Evolutionary conservation across 805 yeast species (phyloP), one percentile per base, ranked within the genome.

Genomic region (Kuraishia cidri): DNA sequence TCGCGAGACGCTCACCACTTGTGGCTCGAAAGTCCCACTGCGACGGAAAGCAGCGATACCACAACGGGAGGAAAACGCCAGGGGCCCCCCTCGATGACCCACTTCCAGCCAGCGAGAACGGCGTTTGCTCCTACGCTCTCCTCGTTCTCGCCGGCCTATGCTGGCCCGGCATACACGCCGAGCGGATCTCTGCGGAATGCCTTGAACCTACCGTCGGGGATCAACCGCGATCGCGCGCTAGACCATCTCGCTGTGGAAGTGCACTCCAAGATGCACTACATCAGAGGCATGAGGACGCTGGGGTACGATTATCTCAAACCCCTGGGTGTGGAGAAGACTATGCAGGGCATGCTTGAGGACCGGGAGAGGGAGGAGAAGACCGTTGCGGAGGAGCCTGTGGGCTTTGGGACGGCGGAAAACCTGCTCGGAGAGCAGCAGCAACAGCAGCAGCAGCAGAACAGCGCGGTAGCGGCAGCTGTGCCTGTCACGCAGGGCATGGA

Each of bases 301-400:
- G 85, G 84, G 0, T 63, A 58, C 49, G 43, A 60, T 10, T 60
- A 58, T 34, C 46, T 80, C 35, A 59, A 60, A 28, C 86, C 87
- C 1, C 63, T 79, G 8, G 87, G 86, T 0, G 45, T 75, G 7
- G 60, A 62, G 3, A 72, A 66, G 47, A 79, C 83, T 1, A 60
- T 75, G 66, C 52, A 52, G 24, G 61, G 57, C 23, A 33, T 61
- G 14, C 31, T 43, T 5, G 45, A 47, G 21, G 40, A 43, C 26
- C 54, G 46, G 31, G 32, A 24, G 14, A 21, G 19, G 3, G n/a
- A 12, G 7, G 29, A 24, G 17, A 29, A 11, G 19, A 15, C 35
- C 16, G 52, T 41, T 9, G 52, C 44, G 17, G 39, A 38, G 23
- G 48, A 45, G 18, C 18, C 34, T 9, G 46, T 37, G 6, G 49